Conservation (phyloP, 2,329 filamentous ascomycete species). For the Coccinonectria pachysandricola region DNA sequence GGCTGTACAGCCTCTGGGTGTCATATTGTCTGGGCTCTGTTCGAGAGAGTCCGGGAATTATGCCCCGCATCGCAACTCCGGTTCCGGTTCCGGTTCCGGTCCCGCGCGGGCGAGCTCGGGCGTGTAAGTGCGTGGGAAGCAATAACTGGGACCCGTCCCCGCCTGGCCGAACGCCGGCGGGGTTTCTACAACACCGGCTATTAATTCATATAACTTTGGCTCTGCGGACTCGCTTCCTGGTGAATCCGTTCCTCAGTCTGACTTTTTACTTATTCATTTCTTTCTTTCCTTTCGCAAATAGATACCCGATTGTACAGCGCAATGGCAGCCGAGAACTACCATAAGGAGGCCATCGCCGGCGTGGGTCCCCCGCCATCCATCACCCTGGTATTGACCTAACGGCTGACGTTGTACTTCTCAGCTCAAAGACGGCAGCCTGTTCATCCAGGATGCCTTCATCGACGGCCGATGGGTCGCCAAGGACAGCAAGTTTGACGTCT, state of each 20-base stretch:
- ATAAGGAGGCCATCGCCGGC: conserved; percentile 18
- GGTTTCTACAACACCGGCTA: no score
- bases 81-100: conserved; percentile 18
- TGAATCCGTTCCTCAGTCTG: no score
- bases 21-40: no score
- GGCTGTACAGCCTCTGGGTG: conserved; percentile 4
- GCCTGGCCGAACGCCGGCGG: no score
- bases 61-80: conserved; percentile 4
- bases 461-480: conserved; percentile 19
- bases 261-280: no score
- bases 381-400: neutral
- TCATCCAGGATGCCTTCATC: conserved; percentile 20
- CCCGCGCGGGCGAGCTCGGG: conserved; percentile 5
- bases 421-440: conserved; percentile 19
- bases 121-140: no score
- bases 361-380: conserved; percentile 8
- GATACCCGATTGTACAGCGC: conserved; percentile 6
- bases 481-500: conserved; percentile 20
- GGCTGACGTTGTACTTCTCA: conserved; percentile 8
- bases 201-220: no score
- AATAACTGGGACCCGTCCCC: no score
- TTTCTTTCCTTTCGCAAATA: conserved; percentile 1
- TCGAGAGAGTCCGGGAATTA: no score
- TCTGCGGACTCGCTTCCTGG: no score
- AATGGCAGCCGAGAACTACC: conserved; percentile 18